Base-by-base conservation (phyloP, 2,329 filamentous ascomycete genomes). In the Xylariaceae sp. region DNA sequence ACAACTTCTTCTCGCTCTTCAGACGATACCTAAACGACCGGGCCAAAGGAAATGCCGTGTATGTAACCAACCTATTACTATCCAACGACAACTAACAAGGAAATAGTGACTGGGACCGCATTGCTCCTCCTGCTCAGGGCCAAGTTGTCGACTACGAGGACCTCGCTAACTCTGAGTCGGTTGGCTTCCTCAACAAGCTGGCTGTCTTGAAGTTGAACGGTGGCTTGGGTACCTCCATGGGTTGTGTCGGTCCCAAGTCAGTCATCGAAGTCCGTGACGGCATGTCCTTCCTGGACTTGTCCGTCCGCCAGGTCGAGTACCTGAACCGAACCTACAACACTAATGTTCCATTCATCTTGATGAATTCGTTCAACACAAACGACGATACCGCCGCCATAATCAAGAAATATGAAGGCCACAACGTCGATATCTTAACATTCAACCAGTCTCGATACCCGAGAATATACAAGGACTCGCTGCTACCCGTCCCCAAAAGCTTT, bases 331-430 rank as follows among this genome's bases (percentile, higher is more conserved):
- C 91, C 62, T 97, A 96, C 80, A 84, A 88, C 67, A 90, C 95
- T 74, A 97, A 96, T 72, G 94, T 99, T 35, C 94, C 94, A 47
- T 96, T 99, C 75, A 86, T 99, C 65, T 86, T 99, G 67, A 99
- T 99, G 94, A 99, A 99, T 86, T 97, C 94, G 53, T 99, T 99
- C 88, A 99, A 99, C 84, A 99, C 94, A 72, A 91, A 99, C 73
- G 85, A 92, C 68, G 94, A 99, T 72, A 99, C 94, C 50, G 91
- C 91, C 60, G 91, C 90, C 76, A 99, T 99, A 77, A 99, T 99
- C 81, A 99, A 99, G 86, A 99, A 99, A 81, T 99, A 97, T 78
- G 92, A 99, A 80, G 94, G 94, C 62, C 94, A 99, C 84, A 96
- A 96, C 73, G 95, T 99, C 70, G 94, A 99, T 72, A 97, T 99